Base-by-base conservation (phyloP, 1,139 yeast genomes). In the Candida sanyaensis region DNA sequence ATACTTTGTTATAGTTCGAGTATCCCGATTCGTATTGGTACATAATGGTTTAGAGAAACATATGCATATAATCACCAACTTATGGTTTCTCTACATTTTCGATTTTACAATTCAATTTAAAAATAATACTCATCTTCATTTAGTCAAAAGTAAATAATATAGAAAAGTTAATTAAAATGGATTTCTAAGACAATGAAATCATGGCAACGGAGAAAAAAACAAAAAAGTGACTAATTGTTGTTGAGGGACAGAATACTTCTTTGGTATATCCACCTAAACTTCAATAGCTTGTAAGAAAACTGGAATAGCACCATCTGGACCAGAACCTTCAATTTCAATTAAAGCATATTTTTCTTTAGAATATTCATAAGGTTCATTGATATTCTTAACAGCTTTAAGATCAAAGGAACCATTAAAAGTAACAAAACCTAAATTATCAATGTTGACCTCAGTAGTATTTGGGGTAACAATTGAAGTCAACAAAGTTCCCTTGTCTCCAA, bases 201-300 rank as follows among this genome's bases (percentile, higher is more conserved):
- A 32, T 6, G 34, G 23, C 21, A 8, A 32, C 12, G 10, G 2
- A 32, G 12, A 9, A 36, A 36, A 5, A 24, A 24, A 36, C 10
- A 36, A 13, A 10, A 36, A 36, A n/a, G n/a, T n/a, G n/a, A n/a
- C n/a, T 10, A 24, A 36, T 24, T 8, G 28, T 26, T 3, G 9
- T 6, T 6, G 5, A 6, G 9, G 9, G 9, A 26, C n/a, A 26
- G 28, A 5, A 5, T 26, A 26, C 9, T 26, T 8, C 6, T 6
- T 26, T 26, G 4, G 9, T 8, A 26, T 2, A 3, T 8, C 5
- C 5, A 26, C 9, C 9, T 24, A 36, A 41, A 37, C 43, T 32
- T 31, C 43, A n/a, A 41, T 33, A n/a, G 43, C 43, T 41, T 41
- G 43, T 37, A 43, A 43, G 31, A 36, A 43, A 23, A 43, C 28